Conservation (phyloP, 1,139 yeast species). For the Kazachstania sp. region DNA sequence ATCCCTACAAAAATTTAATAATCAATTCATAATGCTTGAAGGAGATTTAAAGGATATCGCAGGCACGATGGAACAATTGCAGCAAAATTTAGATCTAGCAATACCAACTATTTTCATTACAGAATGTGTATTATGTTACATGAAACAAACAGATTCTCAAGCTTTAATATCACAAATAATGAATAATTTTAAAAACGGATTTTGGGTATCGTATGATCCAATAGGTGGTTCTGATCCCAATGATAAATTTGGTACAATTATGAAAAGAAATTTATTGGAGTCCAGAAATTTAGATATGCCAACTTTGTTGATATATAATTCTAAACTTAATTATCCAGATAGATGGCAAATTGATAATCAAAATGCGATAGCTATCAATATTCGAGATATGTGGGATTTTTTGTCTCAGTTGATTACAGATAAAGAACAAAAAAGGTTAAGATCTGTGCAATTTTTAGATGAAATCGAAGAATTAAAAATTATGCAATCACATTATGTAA, state of each 20-base stretch:
- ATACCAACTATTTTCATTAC: conserved; percentile 68
- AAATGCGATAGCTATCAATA: conserved; percentile 27
- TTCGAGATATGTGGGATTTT: conserved; percentile 53
- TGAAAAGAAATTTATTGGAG: conserved; percentile 60
- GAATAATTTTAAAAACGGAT: conserved; percentile 36
- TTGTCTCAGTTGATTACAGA: conserved; percentile 49
- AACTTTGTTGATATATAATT: conserved; percentile 43
- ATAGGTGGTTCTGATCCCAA: conserved; percentile 47
- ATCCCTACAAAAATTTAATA: conserved; percentile 13
- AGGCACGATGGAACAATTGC: conserved; percentile 14
- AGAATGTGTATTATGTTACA: conserved; percentile 85
- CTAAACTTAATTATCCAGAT: conserved; percentile 39
- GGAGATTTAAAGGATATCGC: conserved; percentile 10
- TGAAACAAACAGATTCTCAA: conserved; percentile 51
- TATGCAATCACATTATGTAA: conserved; percentile 69
- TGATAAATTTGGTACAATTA: conserved; percentile 73
- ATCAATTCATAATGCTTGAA: neutral
- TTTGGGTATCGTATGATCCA: conserved; percentile 72
- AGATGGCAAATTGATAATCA: conserved; percentile 30
- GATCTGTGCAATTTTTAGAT: conserved; percentile 67
- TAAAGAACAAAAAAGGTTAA: conserved; percentile 46
- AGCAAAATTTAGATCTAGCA: conserved; percentile 29
- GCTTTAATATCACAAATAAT: conserved; percentile 35
- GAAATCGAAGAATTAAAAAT: conserved; percentile 80
- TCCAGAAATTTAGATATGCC: conserved; percentile 70